phyloP scores from a whole-genome alignment of 2,329 filamentous ascomycete genomes.

The Trematosphaeria pertusa region DNA sequence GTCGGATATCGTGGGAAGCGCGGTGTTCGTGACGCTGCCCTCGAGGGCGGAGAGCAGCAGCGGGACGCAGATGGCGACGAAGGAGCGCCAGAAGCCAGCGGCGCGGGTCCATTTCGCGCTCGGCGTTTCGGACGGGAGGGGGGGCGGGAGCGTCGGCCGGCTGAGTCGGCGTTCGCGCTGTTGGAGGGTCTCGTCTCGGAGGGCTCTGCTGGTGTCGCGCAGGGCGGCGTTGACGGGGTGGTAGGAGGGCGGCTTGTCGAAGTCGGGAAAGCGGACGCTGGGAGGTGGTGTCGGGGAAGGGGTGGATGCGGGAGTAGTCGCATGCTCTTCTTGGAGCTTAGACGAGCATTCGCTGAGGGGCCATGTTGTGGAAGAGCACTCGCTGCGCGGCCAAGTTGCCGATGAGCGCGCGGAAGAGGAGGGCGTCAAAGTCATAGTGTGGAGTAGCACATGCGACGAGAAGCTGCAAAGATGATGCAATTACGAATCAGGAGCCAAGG shows the following conservation, averaged over 20 bases:
- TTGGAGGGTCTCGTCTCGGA: background rate
- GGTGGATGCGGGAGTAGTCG: too few relatives aligned
- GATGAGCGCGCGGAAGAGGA: too few relatives aligned
- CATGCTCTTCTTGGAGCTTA: too few relatives aligned
- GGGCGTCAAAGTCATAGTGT: too few relatives aligned
- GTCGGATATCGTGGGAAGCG: slow-evolving; percentile 49
- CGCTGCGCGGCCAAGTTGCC: too few relatives aligned
- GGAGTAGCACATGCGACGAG: too few relatives aligned
- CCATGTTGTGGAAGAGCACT: too few relatives aligned
- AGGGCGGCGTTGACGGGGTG: too few relatives aligned
- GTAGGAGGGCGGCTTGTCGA: background rate
- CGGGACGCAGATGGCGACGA: slow-evolving; percentile 37
- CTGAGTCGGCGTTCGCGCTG: background rate
- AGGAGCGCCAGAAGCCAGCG: slow-evolving; percentile 39
- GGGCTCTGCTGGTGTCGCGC: background rate
- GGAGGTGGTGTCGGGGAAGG: background rate
- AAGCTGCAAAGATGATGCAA: too few relatives aligned
- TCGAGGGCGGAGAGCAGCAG: slow-evolving; percentile 47
- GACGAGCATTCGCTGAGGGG: too few relatives aligned
- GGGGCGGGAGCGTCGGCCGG: slow-evolving; percentile 11
- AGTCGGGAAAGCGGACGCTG: slow-evolving; percentile 1
- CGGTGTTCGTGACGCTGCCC: slow-evolving; percentile 50
- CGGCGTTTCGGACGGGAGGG: slow-evolving; percentile 6
- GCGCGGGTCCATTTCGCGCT: slow-evolving; percentile 22
- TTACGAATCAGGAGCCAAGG: too few relatives aligned